These are phyloP conservation scores for Anastatica hierochuntica DNA, from an alignment of 345 rosid genomes.

Conservation along the genomic window DNA sequence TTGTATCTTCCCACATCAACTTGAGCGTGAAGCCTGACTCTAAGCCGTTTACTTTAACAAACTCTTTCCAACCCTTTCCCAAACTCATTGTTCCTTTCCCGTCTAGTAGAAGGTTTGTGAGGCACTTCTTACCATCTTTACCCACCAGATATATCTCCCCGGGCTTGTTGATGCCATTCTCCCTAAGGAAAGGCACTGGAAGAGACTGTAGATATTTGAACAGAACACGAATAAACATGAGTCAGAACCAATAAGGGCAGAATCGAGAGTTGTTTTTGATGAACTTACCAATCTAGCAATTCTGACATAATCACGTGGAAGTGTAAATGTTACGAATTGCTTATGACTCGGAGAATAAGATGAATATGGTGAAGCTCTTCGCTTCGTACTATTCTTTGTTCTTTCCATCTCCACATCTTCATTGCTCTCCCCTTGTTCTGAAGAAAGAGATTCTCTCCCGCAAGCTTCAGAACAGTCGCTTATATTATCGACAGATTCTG, in stretches of 20 bases:
- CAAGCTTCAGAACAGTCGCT: no score
- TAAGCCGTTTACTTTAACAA: not conserved
- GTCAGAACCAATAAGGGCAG: no score
- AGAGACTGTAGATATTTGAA: not conserved
- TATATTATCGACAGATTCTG: not conserved
- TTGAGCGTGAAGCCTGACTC: not conserved
- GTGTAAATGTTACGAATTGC: not conserved
- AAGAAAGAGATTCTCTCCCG: no score
- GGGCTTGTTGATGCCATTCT: not conserved
- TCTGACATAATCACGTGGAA: not conserved
- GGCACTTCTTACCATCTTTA: not conserved
- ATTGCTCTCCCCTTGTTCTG: no score
- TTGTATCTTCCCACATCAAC: not conserved
- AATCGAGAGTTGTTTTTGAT: no score
- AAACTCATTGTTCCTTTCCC: not conserved
- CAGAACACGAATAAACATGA: no score
- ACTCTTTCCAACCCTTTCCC: not conserved
- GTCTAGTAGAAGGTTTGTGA: not conserved
- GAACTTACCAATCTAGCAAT: no score
- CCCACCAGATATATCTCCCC: not conserved
- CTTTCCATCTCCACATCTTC: not conserved
- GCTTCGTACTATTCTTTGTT: not conserved
- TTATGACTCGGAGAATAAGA: not conserved
- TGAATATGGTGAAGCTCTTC: not conserved
- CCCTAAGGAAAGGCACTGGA: not conserved